These are phyloP conservation scores for Solanum piurae DNA, from an alignment of 257 asterid genomes.

Conservation along the genomic window DNA sequence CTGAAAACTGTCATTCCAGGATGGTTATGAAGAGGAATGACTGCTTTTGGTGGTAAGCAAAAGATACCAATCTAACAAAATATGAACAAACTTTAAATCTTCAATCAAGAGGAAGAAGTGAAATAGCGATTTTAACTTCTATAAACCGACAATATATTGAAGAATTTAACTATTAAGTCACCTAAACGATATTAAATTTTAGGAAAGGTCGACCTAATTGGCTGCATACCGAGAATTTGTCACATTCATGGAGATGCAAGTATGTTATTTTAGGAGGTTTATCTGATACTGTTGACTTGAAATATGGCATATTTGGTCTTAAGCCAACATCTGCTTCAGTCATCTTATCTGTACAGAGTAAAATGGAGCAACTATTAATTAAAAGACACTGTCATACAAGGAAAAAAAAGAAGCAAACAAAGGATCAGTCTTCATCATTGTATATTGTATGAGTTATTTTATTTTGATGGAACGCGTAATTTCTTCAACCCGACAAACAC, in stretches of 20 bases:
- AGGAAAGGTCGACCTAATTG: neutral
- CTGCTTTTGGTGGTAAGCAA: conserved; percentile 81
- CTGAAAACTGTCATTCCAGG: conserved; percentile 93
- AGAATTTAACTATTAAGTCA: neutral
- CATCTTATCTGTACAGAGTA: neutral
- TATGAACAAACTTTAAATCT: neutral
- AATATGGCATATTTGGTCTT: conserved; percentile 30
- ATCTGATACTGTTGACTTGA: conserved; percentile 15
- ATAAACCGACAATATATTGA: neutral
- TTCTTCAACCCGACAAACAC: neutral
- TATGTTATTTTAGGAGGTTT: conserved; percentile 47
- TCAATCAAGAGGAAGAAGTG: neutral
- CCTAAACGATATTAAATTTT: neutral
- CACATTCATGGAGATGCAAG: conserved; percentile 48
- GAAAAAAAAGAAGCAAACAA: neutral
- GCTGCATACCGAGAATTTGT: conserved; percentile 54
- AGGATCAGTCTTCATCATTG: neutral
- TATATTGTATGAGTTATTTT: neutral
- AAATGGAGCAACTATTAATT: neutral
- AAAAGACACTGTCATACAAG: neutral
- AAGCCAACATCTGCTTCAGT: neutral
- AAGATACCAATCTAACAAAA: conserved; percentile 65
- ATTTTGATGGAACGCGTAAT: neutral
- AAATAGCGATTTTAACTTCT: neutral
- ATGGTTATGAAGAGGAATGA: conserved; percentile 88